Conservation (phyloP, 2,329 filamentous ascomycete genomes). For the Trichoderma semiorbis region DNA sequence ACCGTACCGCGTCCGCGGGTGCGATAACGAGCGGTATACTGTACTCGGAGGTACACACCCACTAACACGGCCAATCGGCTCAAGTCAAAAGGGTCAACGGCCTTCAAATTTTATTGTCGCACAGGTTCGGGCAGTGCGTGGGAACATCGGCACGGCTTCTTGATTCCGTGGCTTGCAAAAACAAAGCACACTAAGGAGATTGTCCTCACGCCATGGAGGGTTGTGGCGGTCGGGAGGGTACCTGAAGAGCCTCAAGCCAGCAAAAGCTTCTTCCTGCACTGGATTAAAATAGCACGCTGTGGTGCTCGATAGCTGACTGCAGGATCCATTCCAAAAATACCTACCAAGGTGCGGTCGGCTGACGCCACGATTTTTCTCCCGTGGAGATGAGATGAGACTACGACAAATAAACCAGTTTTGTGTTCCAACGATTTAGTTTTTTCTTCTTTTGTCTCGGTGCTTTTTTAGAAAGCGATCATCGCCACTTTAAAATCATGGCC, state of each 20-base stretch:
- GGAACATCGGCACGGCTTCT: neutral
- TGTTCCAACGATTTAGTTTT: neutral
- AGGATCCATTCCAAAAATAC: constrained; percentile 3
- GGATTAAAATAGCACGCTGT: neutral
- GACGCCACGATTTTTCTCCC: constrained; percentile 6
- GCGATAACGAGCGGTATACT: neutral
- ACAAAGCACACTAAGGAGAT: neutral
- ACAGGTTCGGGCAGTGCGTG: neutral
- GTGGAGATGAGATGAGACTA: neutral
- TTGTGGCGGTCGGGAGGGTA: neutral
- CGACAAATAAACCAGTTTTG: neutral
- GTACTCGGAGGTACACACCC: neutral
- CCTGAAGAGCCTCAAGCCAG: neutral
- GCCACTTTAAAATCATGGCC: neutral
- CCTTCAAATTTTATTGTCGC: neutral
- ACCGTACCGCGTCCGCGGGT: constrained; percentile 5
- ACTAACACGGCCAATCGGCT: neutral
- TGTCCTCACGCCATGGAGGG: neutral
- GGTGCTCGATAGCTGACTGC: constrained; percentile 2
- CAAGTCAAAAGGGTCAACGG: neutral
- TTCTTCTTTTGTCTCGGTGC: neutral
- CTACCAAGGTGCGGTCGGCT: neutral
- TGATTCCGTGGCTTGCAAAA: neutral
- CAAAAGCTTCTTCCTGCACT: neutral
- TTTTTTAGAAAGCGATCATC: neutral